Base-by-base conservation (phyloP, 345 rosid species). In the Rhizophora apiculata region DNA sequence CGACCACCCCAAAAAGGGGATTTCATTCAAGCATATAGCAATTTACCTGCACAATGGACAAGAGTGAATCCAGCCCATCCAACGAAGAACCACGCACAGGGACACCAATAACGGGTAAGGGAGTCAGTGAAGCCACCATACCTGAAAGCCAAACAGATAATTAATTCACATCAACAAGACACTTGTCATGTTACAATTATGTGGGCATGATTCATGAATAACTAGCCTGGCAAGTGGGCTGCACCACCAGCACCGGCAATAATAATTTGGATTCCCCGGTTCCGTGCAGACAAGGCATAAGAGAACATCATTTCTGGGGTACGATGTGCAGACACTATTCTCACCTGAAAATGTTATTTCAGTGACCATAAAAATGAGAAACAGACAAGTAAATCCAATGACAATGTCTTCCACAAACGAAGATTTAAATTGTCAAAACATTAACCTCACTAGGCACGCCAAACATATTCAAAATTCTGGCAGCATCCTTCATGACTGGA, bases 231-330 rank as follows among this genome's bases (percentile, higher is more conserved):
- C 67, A 95, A 84, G 83, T 95, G 99, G 56, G 97, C 97, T 58
- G 99, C 98, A 64, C 98, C 99, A 75, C 99, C 98, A 74, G 99
- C 99, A 64, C 98, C 99, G 51, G 98, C 97, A 61, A 95, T 89
- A 74, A 92, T 92, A 56, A 95, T 79, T 67, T 89, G 93, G 74
- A 87, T 59, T 18, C 99, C 98, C 73, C 86, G 80, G 31, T 79
- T 84, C 69, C 69, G 74, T 46, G 96, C 93, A 77, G 94, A 82
- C 13, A 71, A 79, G 29, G 98, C 99, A 79, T 95, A 95, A 64
- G 91, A 76, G 72, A 78, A 88, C 99, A 95, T 92, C 79, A 85
- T 57, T 71, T 90, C 93, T 27, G 99, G 97, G 27, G 97, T 90
- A 53, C 97, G 85, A 81, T 95, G 99, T 9, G 98, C 97, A 1